phyloP scores from a whole-genome alignment of 768 basidiomycete species.

The Brasilioporus rufonigricans region DNA sequence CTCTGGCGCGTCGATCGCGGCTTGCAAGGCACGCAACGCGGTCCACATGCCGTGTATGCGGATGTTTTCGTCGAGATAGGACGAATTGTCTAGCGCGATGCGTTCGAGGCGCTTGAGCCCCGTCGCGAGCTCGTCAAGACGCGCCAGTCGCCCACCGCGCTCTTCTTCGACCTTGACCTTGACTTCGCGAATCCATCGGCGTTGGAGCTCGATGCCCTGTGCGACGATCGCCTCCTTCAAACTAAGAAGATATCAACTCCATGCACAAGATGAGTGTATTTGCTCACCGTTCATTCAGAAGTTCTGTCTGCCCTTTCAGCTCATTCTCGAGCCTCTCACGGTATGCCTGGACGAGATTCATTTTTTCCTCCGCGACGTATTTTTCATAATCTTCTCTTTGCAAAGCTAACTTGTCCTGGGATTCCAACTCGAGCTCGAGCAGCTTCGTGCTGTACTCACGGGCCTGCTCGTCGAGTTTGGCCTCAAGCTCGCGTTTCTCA shows the following conservation, averaged over 20 bases:
- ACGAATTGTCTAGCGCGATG: conserved; percentile 86
- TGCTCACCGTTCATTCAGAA: conserved; percentile 89
- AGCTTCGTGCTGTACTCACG: conserved; percentile 79
- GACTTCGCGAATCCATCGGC: conserved; percentile 94
- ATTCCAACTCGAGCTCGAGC: conserved; percentile 79
- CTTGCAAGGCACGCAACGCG: conserved; percentile 77
- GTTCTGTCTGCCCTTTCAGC: conserved; percentile 81
- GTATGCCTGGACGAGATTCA: conserved; percentile 71
- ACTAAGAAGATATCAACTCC: conserved; percentile 38
- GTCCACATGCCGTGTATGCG: conserved; percentile 92
- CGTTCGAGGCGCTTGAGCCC: conserved; percentile 90
- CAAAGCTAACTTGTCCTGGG: conserved; percentile 78
- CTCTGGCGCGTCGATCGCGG: conserved; percentile 60
- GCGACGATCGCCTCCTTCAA: conserved; percentile 93
- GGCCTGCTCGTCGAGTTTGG: conserved; percentile 76
- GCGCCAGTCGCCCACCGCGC: conserved; percentile 91
- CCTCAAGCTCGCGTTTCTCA: conserved; percentile 66
- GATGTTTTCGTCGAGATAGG: conserved; percentile 90
- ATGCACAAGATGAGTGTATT: neutral
- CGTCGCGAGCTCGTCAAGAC: conserved; percentile 89
- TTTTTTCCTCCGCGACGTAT: conserved; percentile 76
- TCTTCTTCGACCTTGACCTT: conserved; percentile 96
- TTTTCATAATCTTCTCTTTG: conserved; percentile 86
- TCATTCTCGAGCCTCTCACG: conserved; percentile 84
- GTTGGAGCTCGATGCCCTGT: conserved; percentile 96